Evolutionary conservation across 108 stramenopile species (phyloP), one percentile per base, ranked within the genome.

Genomic region (Mayamaea pseudoterrestris): DNA sequence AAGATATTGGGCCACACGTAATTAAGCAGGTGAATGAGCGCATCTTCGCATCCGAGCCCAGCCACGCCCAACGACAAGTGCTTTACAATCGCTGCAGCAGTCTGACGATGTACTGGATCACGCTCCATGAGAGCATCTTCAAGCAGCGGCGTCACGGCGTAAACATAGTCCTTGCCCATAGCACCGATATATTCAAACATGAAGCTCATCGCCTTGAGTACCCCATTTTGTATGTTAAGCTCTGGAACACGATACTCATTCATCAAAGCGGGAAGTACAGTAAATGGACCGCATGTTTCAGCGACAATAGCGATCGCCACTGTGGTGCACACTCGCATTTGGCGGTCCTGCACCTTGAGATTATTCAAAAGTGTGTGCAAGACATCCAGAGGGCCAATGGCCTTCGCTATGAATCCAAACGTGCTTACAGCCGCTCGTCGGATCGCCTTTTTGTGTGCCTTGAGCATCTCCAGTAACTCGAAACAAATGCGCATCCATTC

Each of bases 401-500:
- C 98, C 68, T 93, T 92, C 20, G 98, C 98, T 54, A 99, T 99
- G 70, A 97, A 97, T 18, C 98, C 98, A 60, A 99, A 98, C 16
- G 98, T 98, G 72, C 95, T 96, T 2, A 97, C 97, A 16, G 95
- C 84, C 13, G 98, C 98, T 22, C 96, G 73, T 3, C 91, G 84
- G 37, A 99, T 99, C 2, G 93, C 88, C 55, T 97, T 97, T 65
- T 93, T 95, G 69, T 94, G 93, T 1, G 98, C 98, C 58, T 93
- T 95, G 13, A 98, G 71, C 78, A 99, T 92, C 68, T 99, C 98
- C 13, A 99, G 72, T 18, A 99, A 77, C 66, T 99, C 96, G 55
- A 97, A 99, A 69, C 95, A 97, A 46, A 99, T 96, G 25, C 98
- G 88, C 98, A 99, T 99, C 98, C 98, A 99, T 75, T 99, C 98